phyloP scores from a whole-genome alignment of 441 rosid genomes.

The Mallotus repandus region DNA sequence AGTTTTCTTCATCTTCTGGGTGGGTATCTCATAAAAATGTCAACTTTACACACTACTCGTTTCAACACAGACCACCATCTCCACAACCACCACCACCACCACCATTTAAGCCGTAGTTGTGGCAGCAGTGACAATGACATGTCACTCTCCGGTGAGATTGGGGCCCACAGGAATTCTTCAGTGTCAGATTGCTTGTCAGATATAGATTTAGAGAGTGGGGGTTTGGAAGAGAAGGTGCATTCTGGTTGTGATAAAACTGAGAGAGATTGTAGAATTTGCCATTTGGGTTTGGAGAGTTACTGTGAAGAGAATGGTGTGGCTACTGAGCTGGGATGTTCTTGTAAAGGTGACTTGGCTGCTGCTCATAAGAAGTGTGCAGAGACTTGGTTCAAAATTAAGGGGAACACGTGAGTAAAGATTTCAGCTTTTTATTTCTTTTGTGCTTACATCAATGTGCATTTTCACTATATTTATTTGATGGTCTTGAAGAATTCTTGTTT shows the following conservation, averaged over 20 bases:
- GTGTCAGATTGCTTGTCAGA: conserved; percentile 48
- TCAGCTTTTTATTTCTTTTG: not conserved
- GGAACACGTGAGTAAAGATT: conserved; percentile 57
- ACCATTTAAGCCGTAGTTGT: not conserved
- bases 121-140: conserved; percentile 27
- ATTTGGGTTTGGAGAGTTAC: conserved; percentile 66
- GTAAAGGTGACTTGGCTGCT: conserved; percentile 80
- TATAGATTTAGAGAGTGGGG: conserved; percentile 46
- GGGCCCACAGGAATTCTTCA: conserved; percentile 54
- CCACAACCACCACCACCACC: conserved; percentile 1
- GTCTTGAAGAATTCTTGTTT: not conserved
- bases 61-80: conserved; percentile 8
- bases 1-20: not conserved
- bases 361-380: conserved; percentile 94
- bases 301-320: conserved; percentile 58
- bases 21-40: conserved; percentile 18
- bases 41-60: conserved; percentile 13
- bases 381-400: conserved; percentile 96
- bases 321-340: conserved; percentile 80
- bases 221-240: conserved; percentile 48
- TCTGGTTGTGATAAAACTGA: conserved; percentile 35
- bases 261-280: conserved; percentile 89
- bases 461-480: not conserved
- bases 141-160: conserved; percentile 46
- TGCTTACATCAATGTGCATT: not conserved